Evolutionary conservation across 2,329 filamentous ascomycete species (phyloP), one percentile per base, ranked within the genome.

Genomic region (Venturia nashicola): DNA sequence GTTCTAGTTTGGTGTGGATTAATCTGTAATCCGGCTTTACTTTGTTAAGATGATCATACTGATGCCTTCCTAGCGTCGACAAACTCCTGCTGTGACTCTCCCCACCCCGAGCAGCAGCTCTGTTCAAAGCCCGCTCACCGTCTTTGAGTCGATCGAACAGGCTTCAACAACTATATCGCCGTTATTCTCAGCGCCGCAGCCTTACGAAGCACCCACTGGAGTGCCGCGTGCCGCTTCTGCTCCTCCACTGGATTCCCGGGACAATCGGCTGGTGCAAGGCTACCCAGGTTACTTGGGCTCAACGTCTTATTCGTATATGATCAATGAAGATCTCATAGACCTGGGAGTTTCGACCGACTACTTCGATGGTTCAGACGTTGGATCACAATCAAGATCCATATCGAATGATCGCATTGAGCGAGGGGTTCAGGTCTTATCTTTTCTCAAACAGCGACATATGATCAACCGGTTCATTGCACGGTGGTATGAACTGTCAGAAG

Each of bases 391-490:
- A 42, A 23, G 69, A 72, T 20, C 63, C 66, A 14, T 70, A n/a
- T 67, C 68, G 1, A 68, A 68, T 12, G 44, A 65, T 5, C 67
- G 70, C 9, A 71, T 75, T 18, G 69, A 72, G 1, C 68, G 66
- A 48, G 73, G 73, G 12, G 70, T 66, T 2, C 64, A 67, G 6
- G 65, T 74, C 5, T 69, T 75, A 9, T 63, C 65, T 0, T 63
- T 73, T 4, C 63, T 75, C 2, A 70, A 68, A 54, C 69, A 73
- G 34, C 61, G 72, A 8, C 66, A 68, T 1, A 64, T 66, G 9
- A 69, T 70, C 23, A 67, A 70, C 18, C 69, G 68, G 44, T 74
- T 73, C 46, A 70, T 74, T 54, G 68, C 72, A n/a, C 70, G 71
- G 57, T 70, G 68, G 67, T 74, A 73, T 57, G 70, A 69, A 3